Evolutionary conservation across 495 filamentous ascomycete genomes (phyloP).

Genomic region (Aspergillus nanangensis): DNA sequence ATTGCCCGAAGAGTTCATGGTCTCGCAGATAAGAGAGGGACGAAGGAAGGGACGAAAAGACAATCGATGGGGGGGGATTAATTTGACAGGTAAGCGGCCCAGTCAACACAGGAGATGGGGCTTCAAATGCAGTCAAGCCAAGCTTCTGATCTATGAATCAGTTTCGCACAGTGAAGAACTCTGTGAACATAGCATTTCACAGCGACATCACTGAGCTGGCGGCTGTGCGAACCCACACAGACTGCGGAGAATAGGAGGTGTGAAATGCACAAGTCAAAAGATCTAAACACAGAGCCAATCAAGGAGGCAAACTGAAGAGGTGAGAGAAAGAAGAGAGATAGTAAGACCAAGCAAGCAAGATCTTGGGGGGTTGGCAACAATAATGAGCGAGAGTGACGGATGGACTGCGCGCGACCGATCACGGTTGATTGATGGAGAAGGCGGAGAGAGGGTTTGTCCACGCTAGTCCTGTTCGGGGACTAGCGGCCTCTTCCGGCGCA

Average conservation of each 20-base stretch:
- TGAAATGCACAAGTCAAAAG: conserved; percentile 1
- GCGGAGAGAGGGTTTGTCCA: conserved; percentile 35
- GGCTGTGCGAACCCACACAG: conserved; percentile 11
- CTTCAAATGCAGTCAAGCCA: conserved; percentile 6
- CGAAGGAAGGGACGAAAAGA: background rate
- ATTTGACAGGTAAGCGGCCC: too few species aligned
- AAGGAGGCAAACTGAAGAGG: conserved; percentile 13
- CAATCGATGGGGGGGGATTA: background rate
- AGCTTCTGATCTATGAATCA: conserved; percentile 14
- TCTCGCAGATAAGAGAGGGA: conserved; percentile 19
- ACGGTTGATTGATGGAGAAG: conserved; percentile 34
- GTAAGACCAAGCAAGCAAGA: too few species aligned
- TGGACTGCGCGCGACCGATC: conserved; percentile 45
- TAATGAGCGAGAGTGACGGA: too few species aligned
- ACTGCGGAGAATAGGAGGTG: conserved; percentile 1
- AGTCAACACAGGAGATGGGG: conserved; percentile 1
- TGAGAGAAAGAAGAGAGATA: too few species aligned
- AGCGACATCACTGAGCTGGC: conserved; percentile 21
- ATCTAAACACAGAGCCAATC: conserved; percentile 6
- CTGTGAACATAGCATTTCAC: conserved; percentile 20
- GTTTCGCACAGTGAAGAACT: conserved; percentile 22
- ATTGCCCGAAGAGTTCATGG: conserved; percentile 43
- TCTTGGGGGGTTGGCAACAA: conserved; percentile 4
- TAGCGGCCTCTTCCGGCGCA: conserved; percentile 11
- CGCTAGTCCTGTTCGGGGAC: conserved; percentile 24